Evolutionary conservation across 2,329 filamentous ascomycete species (phyloP).

Genomic region (Exophiala sideris): DNA sequence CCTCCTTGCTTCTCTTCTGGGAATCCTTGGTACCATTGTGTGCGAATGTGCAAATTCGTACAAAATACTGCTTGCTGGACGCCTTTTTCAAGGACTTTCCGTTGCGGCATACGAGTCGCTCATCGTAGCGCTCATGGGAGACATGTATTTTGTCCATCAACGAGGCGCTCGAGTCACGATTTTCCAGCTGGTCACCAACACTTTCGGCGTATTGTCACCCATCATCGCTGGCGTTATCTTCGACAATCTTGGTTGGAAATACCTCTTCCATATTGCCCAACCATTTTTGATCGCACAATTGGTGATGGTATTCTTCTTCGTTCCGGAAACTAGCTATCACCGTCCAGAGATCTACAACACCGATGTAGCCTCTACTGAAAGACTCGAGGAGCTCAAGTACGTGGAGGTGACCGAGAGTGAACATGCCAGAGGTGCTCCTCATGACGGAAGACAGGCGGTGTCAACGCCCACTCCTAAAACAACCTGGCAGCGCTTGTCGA

Average conservation of each 20-base stretch:
- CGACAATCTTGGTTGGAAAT: constrained; percentile 21
- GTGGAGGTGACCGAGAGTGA: constrained; percentile 5
- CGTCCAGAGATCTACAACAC: constrained; percentile 26
- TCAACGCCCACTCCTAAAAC: neutral
- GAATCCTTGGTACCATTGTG: constrained; percentile 41
- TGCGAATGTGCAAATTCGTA: constrained; percentile 42
- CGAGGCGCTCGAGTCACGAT: constrained; percentile 17
- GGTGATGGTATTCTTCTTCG: constrained; percentile 28
- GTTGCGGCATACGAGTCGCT: constrained; percentile 48
- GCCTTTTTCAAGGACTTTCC: constrained; percentile 47
- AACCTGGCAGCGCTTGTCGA: neutral
- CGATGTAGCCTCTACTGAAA: constrained; percentile 12
- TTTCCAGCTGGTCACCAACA: constrained; percentile 13
- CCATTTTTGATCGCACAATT: constrained; percentile 28
- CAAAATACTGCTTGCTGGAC: constrained; percentile 47
- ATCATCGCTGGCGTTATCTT: constrained; percentile 30
- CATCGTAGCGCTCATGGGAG: constrained; percentile 46
- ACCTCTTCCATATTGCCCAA: constrained; percentile 27
- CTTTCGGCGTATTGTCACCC: constrained; percentile 31
- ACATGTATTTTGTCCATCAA: constrained; percentile 36
- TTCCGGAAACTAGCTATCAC: constrained; percentile 29
- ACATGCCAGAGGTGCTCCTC: neutral
- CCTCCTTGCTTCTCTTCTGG: constrained; percentile 30
- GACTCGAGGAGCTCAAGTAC: constrained; percentile 10
- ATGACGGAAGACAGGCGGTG: too few relatives aligned